These are phyloP conservation scores for Pythium brachiatum DNA, from an alignment of 352 stramenopile species.

Conservation along the genomic window DNA sequence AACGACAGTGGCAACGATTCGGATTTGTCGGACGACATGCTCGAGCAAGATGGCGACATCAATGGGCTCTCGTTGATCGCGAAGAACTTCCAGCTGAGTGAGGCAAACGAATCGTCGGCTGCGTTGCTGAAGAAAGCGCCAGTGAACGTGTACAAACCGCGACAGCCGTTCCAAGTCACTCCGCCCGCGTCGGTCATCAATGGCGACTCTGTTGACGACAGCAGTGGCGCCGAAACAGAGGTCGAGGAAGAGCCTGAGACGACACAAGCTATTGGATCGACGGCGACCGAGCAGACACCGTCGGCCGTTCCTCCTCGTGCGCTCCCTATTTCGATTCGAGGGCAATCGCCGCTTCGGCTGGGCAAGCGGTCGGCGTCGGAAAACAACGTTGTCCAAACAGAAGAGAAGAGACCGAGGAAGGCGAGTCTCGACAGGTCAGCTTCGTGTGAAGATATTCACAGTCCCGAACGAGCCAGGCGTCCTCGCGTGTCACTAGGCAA, in stretches of 20 bases:
- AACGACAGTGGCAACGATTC: slow-evolving; percentile 43
- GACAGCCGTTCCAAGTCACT: slow-evolving; percentile 31
- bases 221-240: slow-evolving; percentile 61
- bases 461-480: slow-evolving; percentile 13
- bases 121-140: slow-evolving; percentile 25
- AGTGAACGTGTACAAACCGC: slow-evolving; percentile 43
- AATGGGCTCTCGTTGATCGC: slow-evolving; percentile 50
- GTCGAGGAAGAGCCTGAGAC: slow-evolving; percentile 52
- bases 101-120: slow-evolving; percentile 14
- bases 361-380: slow-evolving; percentile 16
- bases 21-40: slow-evolving; percentile 70
- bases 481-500: slow-evolving; percentile 10
- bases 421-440: slow-evolving; percentile 10
- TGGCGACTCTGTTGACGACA: slow-evolving; percentile 30
- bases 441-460: slow-evolving; percentile 15
- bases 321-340: slow-evolving; percentile 6
- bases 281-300: neutral
- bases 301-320: neutral
- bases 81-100: slow-evolving; percentile 41
- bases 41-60: slow-evolving; percentile 55
- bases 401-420: slow-evolving; percentile 8
- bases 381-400: neutral
- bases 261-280: slow-evolving; percentile 12
- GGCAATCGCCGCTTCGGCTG: neutral
- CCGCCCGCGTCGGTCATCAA: slow-evolving; percentile 26